phyloP scores from a whole-genome alignment of 768 basidiomycete species.

The Suillus weaverae region DNA sequence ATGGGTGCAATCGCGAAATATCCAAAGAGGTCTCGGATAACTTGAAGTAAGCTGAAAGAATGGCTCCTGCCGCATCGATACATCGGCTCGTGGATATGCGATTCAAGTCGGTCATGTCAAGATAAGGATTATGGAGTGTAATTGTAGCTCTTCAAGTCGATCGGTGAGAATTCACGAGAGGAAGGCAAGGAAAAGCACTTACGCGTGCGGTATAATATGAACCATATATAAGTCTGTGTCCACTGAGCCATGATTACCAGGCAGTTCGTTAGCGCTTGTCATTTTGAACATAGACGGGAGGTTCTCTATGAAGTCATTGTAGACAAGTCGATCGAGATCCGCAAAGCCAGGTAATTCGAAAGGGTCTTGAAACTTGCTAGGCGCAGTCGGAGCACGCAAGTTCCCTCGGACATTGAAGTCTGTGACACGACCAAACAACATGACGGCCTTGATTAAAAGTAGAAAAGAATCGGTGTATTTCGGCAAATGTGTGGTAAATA shows the following conservation, averaged over 20 bases:
- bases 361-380: conserved; percentile 73
- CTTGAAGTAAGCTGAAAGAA: conserved; percentile 73
- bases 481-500: conserved; percentile 70
- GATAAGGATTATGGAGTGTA: conserved; percentile 81
- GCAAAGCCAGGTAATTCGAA: conserved; percentile 66
- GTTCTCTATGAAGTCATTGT: conserved; percentile 64
- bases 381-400: conserved; percentile 62
- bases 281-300: conserved; percentile 65
- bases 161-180: conserved; percentile 9
- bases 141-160: conserved; percentile 67
- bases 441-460: conserved; percentile 77
- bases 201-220: conserved; percentile 86
- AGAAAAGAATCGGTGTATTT: conserved; percentile 83
- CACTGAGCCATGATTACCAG: conserved; percentile 53
- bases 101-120: conserved; percentile 69
- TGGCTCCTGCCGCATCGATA: conserved; percentile 70
- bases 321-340: conserved; percentile 68
- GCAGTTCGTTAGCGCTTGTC: conserved; percentile 54
- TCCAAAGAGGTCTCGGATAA: conserved; percentile 83
- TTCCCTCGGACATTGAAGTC: conserved; percentile 81
- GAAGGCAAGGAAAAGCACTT: conserved; percentile 33
- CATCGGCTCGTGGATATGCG: conserved; percentile 70
- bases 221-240: conserved; percentile 89
- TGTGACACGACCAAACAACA: conserved; percentile 84
- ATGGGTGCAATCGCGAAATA: conserved; percentile 77